A percentile compares a stretch with the other conserved stretches of the same genome.
Evolutionary conservation across 495 filamentous ascomycete genomes (phyloP).

Genomic region (Rostrohypoxylon terebratum): DNA sequence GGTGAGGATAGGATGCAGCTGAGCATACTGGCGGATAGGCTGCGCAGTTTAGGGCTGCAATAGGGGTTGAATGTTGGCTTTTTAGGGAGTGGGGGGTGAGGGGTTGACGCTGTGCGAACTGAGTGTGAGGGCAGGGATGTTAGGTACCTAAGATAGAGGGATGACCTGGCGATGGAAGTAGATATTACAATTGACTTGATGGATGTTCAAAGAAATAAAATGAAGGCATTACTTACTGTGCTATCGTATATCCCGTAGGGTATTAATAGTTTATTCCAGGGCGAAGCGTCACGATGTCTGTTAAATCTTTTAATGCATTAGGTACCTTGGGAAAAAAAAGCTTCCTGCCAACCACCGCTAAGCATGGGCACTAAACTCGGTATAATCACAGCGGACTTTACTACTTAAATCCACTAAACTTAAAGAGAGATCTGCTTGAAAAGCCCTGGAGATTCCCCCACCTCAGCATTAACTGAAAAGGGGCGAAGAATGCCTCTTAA

Average conservation of each 20-base stretch:
- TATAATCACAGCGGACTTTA: neutral
- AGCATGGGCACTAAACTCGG: neutral
- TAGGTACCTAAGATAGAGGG: neutral
- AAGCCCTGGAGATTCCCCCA: no score
- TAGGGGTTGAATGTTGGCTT: neutral
- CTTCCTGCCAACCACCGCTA: no score
- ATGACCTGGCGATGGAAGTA: neutral
- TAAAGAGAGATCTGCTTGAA: neutral
- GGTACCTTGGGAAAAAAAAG: no score
- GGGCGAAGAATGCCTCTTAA: no score
- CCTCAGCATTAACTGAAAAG: no score
- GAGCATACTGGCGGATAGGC: slow-evolving; percentile 53
- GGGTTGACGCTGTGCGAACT: neutral
- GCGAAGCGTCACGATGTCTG: no score
- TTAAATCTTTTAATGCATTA: no score
- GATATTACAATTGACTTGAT: neutral
- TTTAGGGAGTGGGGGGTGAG: neutral
- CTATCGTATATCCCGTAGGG: neutral
- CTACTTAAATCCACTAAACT: neutral
- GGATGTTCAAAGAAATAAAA: neutral
- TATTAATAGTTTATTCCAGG: neutral
- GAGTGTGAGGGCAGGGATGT: neutral
- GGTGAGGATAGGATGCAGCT: slow-evolving; percentile 48
- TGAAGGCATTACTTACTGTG: neutral
- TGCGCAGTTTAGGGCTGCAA: slow-evolving; percentile 45